phyloP scores from a whole-genome alignment of 495 filamentous ascomycete species.

The Elaphomyces granulatus region DNA sequence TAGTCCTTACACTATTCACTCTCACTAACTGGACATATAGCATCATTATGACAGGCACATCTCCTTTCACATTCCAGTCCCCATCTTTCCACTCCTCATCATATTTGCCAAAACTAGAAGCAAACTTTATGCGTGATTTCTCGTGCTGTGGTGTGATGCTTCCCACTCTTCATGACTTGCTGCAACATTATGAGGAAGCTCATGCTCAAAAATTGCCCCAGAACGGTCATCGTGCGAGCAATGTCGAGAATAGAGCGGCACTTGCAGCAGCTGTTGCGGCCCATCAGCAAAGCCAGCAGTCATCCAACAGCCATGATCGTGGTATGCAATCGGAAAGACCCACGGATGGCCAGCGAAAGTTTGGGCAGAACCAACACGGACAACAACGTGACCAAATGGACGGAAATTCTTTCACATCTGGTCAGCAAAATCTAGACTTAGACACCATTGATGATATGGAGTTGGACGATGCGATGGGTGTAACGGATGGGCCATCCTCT shows the following conservation, averaged over 20 bases:
- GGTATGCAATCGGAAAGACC: conserved; percentile 28
- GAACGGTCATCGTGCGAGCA: conserved; percentile 39
- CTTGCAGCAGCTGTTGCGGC: conserved; percentile 40
- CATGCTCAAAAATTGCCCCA: conserved; percentile 58
- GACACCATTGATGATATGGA: conserved; percentile 93
- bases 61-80: conserved; percentile 78
- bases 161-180: conserved; percentile 80
- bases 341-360: conserved; percentile 29
- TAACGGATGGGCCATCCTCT: conserved; percentile 46
- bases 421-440: conserved; percentile 47
- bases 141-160: conserved; percentile 79
- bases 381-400: conserved; percentile 17
- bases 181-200: conserved; percentile 91
- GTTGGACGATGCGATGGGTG: conserved; percentile 69
- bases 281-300: conserved; percentile 41
- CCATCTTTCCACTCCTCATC: conserved; percentile 95
- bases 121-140: conserved; percentile 93
- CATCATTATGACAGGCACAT: conserved; percentile 93
- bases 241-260: conserved; percentile 42
- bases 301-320: conserved; percentile 26
- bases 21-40: too few species aligned
- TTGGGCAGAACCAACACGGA: conserved; percentile 30
- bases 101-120: conserved; percentile 93
- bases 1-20: too few species aligned
- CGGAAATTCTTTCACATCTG: conserved; percentile 9